A percentile compares a stretch with the other conserved stretches of the same genome.
phyloP scores from a whole-genome alignment of 192 early-diverging fungal species.

The Ambispora gerdemannii region DNA sequence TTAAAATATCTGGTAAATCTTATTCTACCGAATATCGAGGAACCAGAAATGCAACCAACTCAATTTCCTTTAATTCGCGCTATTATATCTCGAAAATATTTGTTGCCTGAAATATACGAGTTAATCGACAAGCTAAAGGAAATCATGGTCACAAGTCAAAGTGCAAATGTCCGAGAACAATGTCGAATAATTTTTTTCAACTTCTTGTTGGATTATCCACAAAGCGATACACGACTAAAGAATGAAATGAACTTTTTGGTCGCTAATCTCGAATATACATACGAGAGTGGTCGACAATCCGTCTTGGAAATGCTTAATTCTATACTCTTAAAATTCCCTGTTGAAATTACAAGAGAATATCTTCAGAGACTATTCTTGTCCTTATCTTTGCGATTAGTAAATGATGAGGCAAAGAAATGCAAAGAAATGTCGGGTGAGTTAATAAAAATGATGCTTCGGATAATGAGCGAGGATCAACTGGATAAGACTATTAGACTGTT shows the following conservation, averaged over 20 bases:
- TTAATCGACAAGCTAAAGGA: conserved; percentile 79
- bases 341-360: conserved; percentile 71
- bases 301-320: conserved; percentile 84
- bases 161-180: conserved; percentile 70
- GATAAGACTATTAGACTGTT: conserved; percentile 66
- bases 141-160: conserved; percentile 87
- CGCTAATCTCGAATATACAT: conserved; percentile 86
- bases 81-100: conserved; percentile 79
- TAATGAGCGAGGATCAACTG: conserved; percentile 58
- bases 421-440: conserved; percentile 81
- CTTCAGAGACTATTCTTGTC: conserved; percentile 82
- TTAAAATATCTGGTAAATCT: conserved; percentile 76
- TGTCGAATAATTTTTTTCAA: conserved; percentile 80
- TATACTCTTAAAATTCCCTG: conserved; percentile 75
- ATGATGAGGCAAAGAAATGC: conserved; percentile 92
- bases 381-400: conserved; percentile 78
- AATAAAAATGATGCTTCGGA: conserved; percentile 62
- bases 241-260: conserved; percentile 87
- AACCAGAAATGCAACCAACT: conserved; percentile 77
- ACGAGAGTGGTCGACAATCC: conserved; percentile 89
- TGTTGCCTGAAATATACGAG: conserved; percentile 90
- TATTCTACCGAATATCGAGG: conserved; percentile 86
- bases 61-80: conserved; percentile 85
- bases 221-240: conserved; percentile 72
- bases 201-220: conserved; percentile 95